Evolutionary conservation across 495 filamentous ascomycete genomes (phyloP), one percentile per base, ranked within the genome.

Genomic region (Penicillium parvum): DNA sequence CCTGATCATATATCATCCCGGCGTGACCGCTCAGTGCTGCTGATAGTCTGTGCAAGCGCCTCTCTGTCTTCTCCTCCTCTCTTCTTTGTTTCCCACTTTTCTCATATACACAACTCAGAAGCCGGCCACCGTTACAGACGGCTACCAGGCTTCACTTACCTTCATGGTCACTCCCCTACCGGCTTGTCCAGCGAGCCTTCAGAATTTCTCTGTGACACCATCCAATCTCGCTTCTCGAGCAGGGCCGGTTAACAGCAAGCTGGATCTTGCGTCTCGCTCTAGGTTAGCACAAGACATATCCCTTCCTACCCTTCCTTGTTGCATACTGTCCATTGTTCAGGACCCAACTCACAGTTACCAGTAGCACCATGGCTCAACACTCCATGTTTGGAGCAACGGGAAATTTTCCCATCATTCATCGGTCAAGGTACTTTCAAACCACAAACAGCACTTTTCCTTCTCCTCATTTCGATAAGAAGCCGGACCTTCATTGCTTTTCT

Each of bases 361-460:
- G 47, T 55, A 60, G 53, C 43, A 55, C 56, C 27, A 58, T 68
- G 46, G 56, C 64, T 40, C 63, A 61, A 9, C 64, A 66, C 27
- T 44, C 53, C 23, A 53, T 64, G 41, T 70, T 68, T 38, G 56
- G 47, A 28, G 38, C 55, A 43, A 52, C 68, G 28, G 54, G 56
- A n/a, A 55, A 53, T 32, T 25, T 53, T 43, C 64, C 67, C 30
- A 47, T 66, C 32, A 57, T 69, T 21, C 70, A 68, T 46, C 67
- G 69, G 23, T 63, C 58, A 73, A 73, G 69, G 69, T 73, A 69
- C 37, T 57, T 55, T 42, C 32, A 42, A 58, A 44, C 50, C 39
- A 50, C 21, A 17, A 27, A 45, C 37, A 35, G 32, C 38, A 26
- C 28, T 45, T 28, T 52, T 35, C 27, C 32, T 12, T 29, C 30